These are phyloP conservation scores for Stenocarpella maydis DNA, from an alignment of 2,329 filamentous ascomycete genomes.

Conservation along the genomic window DNA sequence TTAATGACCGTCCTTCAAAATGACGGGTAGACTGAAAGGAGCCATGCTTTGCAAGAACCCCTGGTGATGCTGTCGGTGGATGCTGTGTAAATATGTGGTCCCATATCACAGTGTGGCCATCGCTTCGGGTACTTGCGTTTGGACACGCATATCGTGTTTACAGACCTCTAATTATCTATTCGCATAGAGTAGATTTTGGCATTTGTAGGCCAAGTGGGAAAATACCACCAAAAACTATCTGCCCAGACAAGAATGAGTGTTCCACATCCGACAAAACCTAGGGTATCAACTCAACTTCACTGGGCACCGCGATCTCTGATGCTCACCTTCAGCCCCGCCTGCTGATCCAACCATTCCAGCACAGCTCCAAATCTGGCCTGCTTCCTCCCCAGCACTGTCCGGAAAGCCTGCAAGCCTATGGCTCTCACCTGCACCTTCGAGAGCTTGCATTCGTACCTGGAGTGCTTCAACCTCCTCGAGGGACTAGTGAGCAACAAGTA, in stretches of 20 bases:
- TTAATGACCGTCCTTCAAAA: too few relatives aligned
- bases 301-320: constrained; percentile 36
- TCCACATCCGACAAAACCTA: not conserved
- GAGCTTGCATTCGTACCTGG: constrained; percentile 66
- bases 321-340: constrained; percentile 49
- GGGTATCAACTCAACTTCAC: constrained; percentile 33
- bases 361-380: constrained; percentile 74
- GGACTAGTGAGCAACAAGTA: constrained; percentile 69
- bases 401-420: constrained; percentile 76
- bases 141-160: not conserved
- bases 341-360: constrained; percentile 71
- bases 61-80: not conserved
- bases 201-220: not conserved
- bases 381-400: constrained; percentile 70
- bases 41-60: not conserved
- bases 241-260: not conserved
- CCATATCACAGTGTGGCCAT: not conserved
- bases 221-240: not conserved
- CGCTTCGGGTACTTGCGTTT: not conserved
- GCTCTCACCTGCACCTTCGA: constrained; percentile 67
- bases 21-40: too few relatives aligned
- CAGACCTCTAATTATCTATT: not conserved
- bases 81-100: not conserved
- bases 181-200: not conserved
- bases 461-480: constrained; percentile 53